Conservation (phyloP, 2,329 filamentous ascomycete genomes). For the Arthrobotrys musiformis region DNA sequence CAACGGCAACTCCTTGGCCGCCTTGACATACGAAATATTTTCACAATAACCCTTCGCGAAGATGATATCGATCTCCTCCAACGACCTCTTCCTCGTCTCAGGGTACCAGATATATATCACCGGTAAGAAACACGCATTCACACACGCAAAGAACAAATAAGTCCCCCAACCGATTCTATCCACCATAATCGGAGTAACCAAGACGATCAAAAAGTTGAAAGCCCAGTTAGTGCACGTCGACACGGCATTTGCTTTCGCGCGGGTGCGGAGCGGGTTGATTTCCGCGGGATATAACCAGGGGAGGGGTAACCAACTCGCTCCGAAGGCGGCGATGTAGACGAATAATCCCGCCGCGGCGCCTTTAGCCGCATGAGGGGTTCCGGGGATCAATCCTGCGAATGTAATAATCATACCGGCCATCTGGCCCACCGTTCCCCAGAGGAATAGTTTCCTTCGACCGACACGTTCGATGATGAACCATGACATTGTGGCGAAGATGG, state of each 20-base stretch:
- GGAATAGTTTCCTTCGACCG: slow-evolving; percentile 76
- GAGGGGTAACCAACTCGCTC: slow-evolving; percentile 73
- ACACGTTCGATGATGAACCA: slow-evolving; percentile 75
- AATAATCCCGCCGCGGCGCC: slow-evolving; percentile 72
- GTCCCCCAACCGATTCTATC: slow-evolving; percentile 60
- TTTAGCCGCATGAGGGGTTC: slow-evolving; percentile 59
- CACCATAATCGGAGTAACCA: slow-evolving; percentile 60
- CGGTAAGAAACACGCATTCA: slow-evolving; percentile 63
- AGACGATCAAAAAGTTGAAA: slow-evolving; percentile 59
- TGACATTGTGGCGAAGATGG: slow-evolving; percentile 69
- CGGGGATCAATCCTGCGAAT: slow-evolving; percentile 65
- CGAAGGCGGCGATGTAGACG: slow-evolving; percentile 76
- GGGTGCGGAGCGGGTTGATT: slow-evolving; percentile 67
- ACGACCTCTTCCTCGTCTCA: slow-evolving; percentile 59
- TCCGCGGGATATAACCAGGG: slow-evolving; percentile 73
- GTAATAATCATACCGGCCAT: slow-evolving; percentile 73
- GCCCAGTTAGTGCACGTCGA: slow-evolving; percentile 68
- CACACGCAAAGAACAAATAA: slow-evolving; percentile 62
- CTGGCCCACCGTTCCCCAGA: slow-evolving; percentile 74
- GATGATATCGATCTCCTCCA: slow-evolving; percentile 63
- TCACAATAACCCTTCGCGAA: slow-evolving; percentile 68
- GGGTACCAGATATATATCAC: slow-evolving; percentile 59
- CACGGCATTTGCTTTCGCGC: slow-evolving; percentile 72
- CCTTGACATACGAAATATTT: slow-evolving; percentile 71
- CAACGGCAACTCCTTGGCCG: slow-evolving; percentile 69